These are phyloP conservation scores for Sugiyamaella xylanicola DNA, from an alignment of 1,139 yeast species.

Conservation along the genomic window DNA sequence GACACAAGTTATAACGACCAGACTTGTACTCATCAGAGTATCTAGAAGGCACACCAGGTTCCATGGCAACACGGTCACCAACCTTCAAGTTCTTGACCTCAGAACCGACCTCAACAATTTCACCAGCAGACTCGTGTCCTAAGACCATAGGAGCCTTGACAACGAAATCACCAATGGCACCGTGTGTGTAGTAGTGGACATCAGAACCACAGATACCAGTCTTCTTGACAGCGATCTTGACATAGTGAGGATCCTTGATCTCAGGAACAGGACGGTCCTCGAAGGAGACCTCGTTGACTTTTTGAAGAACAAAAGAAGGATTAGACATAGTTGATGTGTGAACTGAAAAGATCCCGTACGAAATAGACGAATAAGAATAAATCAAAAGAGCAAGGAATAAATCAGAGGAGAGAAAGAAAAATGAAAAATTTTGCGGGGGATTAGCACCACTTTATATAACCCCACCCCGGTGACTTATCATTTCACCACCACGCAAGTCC, in stretches of 20 bases:
- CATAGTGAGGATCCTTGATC: constrained; percentile 64
- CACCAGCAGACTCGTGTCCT: constrained; percentile 76
- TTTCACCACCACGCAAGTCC: not conserved
- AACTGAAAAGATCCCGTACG: too few relatives aligned
- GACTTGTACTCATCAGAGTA: constrained; percentile 70
- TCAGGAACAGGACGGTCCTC: constrained; percentile 69
- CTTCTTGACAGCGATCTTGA: constrained; percentile 68
- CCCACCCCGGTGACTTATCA: constrained; percentile 4
- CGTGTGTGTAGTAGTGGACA: constrained; percentile 79
- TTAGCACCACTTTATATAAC: constrained; percentile 2
- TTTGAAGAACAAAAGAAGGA: constrained; percentile 71
- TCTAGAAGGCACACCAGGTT: constrained; percentile 82
- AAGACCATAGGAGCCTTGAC: constrained; percentile 44
- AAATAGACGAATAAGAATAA: too few relatives aligned
- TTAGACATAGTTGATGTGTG: constrained; percentile 40
- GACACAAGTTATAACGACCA: constrained; percentile 79
- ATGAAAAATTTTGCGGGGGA: constrained; percentile 12
- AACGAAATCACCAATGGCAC: constrained; percentile 62
- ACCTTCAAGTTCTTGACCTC: constrained; percentile 51
- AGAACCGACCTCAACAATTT: constrained; percentile 64
- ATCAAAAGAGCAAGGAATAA: not conserved
- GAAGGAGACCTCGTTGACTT: constrained; percentile 62
- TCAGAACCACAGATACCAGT: constrained; percentile 93
- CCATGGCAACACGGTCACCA: constrained; percentile 60
- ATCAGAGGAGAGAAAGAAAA: not conserved